These are phyloP conservation scores for Taxawa tesnikishii DNA, from an alignment of 2,329 filamentous ascomycete species.

Conservation along the genomic window DNA sequence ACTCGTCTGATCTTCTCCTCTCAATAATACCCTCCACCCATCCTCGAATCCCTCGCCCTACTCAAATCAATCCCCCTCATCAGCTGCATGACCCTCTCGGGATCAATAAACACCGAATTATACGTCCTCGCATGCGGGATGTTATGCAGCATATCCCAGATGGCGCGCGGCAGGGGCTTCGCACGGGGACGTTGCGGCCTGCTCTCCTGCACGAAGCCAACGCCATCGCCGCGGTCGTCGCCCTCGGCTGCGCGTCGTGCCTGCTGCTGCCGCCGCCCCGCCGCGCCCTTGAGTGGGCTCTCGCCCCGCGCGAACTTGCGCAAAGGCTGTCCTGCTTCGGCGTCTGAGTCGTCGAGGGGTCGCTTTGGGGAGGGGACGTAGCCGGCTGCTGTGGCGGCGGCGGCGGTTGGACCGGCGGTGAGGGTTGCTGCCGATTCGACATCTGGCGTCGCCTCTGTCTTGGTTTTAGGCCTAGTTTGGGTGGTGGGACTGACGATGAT, in stretches of 20 bases:
- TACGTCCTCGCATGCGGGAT: constrained; percentile 65
- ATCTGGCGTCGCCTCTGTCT: constrained; percentile 3
- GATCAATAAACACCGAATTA: constrained; percentile 37
- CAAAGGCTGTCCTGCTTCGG: constrained; percentile 58
- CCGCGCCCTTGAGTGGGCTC: constrained; percentile 83
- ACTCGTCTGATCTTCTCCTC: no score
- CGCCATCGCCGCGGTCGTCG: no score
- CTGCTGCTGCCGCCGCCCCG: constrained; percentile 71
- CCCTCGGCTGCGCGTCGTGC: constrained; percentile 27
- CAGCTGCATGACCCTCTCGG: constrained; percentile 60
- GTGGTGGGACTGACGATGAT: constrained; percentile 72
- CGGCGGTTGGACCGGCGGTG: constrained; percentile 11
- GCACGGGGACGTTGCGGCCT: constrained; percentile 7
- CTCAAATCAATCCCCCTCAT: constrained; percentile 52
- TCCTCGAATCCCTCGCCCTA: constrained; percentile 5
- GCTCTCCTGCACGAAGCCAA: no score
- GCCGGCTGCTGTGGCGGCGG: constrained; percentile 13
- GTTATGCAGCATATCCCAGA: constrained; percentile 47
- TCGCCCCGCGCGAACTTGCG: constrained; percentile 82
- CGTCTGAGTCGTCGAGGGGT: constrained; percentile 48
- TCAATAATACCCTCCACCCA: background rate
- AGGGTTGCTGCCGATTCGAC: constrained; percentile 3
- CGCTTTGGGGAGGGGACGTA: constrained; percentile 32
- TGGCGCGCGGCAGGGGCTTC: constrained; percentile 12
- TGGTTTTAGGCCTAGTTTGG: constrained; percentile 50